phyloP scores from a whole-genome alignment of 208 protist genomes.

The Trypanosoma lewisi region DNA sequence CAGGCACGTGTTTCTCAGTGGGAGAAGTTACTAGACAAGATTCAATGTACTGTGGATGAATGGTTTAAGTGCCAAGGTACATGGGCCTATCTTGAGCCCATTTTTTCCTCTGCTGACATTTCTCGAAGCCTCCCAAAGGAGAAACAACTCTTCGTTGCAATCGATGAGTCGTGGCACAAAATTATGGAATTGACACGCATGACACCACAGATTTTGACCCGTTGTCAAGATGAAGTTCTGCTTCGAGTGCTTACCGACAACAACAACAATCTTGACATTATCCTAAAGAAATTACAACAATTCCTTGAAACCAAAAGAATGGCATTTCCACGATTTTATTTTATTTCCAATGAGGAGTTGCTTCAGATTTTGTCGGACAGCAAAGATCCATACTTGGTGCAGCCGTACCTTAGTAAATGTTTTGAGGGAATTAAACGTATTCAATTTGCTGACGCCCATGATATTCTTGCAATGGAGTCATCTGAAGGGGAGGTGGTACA shows the following conservation, averaged over 20 bases:
- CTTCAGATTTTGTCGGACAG: constrained; percentile 96
- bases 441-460: constrained; percentile 87
- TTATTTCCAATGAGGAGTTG: constrained; percentile 95
- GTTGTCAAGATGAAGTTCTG: constrained; percentile 92
- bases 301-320: constrained; percentile 98
- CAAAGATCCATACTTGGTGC: constrained; percentile 94
- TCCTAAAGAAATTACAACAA: constrained; percentile 96
- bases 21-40: constrained; percentile 90
- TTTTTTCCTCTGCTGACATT: constrained; percentile 96
- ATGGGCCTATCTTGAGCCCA: constrained; percentile 97
- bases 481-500: constrained; percentile 88
- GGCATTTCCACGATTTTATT: constrained; percentile 97
- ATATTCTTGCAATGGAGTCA: constrained; percentile 92
- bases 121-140: constrained; percentile 95
- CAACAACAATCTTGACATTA: constrained; percentile 93
- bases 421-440: constrained; percentile 95
- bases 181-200: constrained; percentile 90
- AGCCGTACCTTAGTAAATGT: constrained; percentile 95
- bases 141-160: constrained; percentile 90
- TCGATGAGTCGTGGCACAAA: constrained; percentile 93
- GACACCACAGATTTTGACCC: constrained; percentile 85
- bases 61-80: constrained; percentile 95
- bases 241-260: constrained; percentile 87
- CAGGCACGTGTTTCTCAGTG: constrained; percentile 91
- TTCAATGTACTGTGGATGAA: constrained; percentile 94